Evolutionary conservation across 176 grass and related monocot genomes (phyloP).

Genomic region (Eragrostis nindensis): DNA sequence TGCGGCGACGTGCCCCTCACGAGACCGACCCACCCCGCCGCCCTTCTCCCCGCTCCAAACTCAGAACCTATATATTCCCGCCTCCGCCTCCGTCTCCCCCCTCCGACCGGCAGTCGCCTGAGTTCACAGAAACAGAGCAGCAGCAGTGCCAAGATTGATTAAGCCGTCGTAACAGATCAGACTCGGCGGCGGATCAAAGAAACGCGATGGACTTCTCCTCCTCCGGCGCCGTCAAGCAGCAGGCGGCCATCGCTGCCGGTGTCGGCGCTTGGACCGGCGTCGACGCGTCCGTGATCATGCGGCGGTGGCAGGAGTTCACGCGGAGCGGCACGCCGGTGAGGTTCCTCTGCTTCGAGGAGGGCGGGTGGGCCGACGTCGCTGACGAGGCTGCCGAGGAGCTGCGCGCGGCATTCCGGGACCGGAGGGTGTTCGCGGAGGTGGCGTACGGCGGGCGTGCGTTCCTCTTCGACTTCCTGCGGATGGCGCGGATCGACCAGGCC

Average conservation of each 20-base stretch:
- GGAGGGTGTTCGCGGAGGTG: slow-evolving; percentile 40
- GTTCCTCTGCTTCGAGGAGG: slow-evolving; percentile 63
- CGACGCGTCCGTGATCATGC: neutral
- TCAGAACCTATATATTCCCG: slow-evolving; percentile 44
- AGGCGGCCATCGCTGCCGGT: neutral
- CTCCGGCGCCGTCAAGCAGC: slow-evolving; percentile 34
- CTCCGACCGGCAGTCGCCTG: neutral
- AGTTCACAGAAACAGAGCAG: neutral
- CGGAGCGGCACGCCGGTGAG: slow-evolving; percentile 51
- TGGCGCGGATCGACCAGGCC: slow-evolving; percentile 54
- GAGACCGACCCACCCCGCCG: slow-evolving; percentile 29
- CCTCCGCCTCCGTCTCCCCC: neutral
- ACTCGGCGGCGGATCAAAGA: neutral
- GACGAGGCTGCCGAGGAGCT: slow-evolving; percentile 36
- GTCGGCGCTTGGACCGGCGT: neutral
- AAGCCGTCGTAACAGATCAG: neutral
- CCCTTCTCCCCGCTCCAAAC: too few relatives aligned
- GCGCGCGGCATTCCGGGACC: slow-evolving; percentile 45
- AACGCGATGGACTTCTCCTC: slow-evolving; percentile 27
- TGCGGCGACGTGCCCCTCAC: slow-evolving; percentile 28
- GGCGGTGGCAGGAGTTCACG: slow-evolving; percentile 51
- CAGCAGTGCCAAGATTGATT: too few relatives aligned
- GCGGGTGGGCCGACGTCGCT: slow-evolving; percentile 56
- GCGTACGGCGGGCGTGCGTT: slow-evolving; percentile 25
- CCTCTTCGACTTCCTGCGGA: slow-evolving; percentile 73